These are phyloP conservation scores for Alternaria ventricosa DNA, from an alignment of 2,329 filamentous ascomycete genomes.

Conservation along the genomic window DNA sequence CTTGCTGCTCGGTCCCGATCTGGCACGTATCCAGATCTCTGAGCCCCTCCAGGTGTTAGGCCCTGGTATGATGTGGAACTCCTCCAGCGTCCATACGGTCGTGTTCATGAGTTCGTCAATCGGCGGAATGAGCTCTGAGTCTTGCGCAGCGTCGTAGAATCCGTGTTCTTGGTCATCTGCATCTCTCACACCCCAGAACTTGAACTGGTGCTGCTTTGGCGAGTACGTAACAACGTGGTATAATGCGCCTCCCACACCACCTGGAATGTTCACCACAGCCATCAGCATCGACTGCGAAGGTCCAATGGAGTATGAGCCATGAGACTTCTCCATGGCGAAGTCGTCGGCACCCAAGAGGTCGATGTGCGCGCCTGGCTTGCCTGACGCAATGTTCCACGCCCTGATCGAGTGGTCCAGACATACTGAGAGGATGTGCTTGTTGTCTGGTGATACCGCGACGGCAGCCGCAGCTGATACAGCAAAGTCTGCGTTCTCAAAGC, in stretches of 20 bases:
- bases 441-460: conserved; percentile 55
- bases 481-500: conserved; percentile 70
- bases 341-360: conserved; percentile 74
- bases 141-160: conserved; percentile 74
- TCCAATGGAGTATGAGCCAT: conserved; percentile 75
- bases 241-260: conserved; percentile 54
- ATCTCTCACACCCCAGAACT: conserved; percentile 82
- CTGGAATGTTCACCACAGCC: conserved; percentile 68
- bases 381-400: conserved; percentile 86
- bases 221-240: conserved; percentile 83
- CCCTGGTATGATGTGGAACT: conserved; percentile 53
- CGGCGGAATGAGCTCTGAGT: conserved; percentile 68
- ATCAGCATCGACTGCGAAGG: conserved; percentile 80
- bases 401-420: conserved; percentile 88
- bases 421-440: conserved; percentile 73
- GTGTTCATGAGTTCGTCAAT: conserved; percentile 58
- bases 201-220: conserved; percentile 89
- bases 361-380: conserved; percentile 75
- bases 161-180: conserved; percentile 64
- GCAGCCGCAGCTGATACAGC: conserved; percentile 68
- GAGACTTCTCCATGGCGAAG: conserved; percentile 68
- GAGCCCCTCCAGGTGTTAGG: conserved; percentile 48
- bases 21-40: conserved; percentile 56
- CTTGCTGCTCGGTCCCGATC: conserved; percentile 67
- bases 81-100: conserved; percentile 59